A percentile compares a stretch with the other conserved stretches of the same genome.
These are phyloP conservation scores for Toxicodendron radicans DNA, from an alignment of 345 rosid species.

Conservation along the genomic window DNA sequence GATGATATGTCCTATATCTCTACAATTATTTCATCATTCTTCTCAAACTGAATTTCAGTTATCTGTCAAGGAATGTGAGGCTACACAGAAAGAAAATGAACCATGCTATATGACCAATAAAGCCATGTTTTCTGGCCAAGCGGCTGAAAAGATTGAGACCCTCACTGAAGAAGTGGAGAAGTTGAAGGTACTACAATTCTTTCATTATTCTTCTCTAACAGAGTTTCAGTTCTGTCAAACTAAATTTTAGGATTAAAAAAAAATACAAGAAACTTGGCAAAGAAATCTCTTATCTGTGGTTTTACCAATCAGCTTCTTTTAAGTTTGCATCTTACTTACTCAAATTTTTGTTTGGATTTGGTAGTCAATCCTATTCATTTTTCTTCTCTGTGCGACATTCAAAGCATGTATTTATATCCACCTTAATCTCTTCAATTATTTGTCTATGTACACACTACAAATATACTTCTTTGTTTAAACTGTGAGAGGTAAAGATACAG, in stretches of 20 bases:
- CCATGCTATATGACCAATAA: constrained; percentile 28
- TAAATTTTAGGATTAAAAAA: not conserved
- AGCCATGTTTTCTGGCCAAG: constrained; percentile 31
- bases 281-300: not conserved
- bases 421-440: not conserved
- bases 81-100: constrained; percentile 13
- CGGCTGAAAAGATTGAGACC: constrained; percentile 42
- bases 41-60: not conserved
- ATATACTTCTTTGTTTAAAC: not conserved
- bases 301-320: not conserved
- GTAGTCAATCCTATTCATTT: not conserved
- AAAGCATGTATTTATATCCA: not conserved
- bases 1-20: constrained; percentile 16
- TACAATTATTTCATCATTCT: constrained; percentile 13
- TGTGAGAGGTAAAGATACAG: constrained; percentile 6
- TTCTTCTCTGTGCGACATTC: not conserved
- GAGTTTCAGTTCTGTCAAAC: not conserved
- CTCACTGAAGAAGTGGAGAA: constrained; percentile 54
- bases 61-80: constrained; percentile 29
- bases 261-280: not conserved
- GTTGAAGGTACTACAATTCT: constrained; percentile 55
- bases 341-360: constrained; percentile 2
- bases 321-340: not conserved
- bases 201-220: constrained; percentile 6
- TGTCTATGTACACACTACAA: not conserved